These are phyloP conservation scores for Ajuga chamaepitys DNA, from an alignment of 257 asterid genomes.

Conservation along the genomic window DNA sequence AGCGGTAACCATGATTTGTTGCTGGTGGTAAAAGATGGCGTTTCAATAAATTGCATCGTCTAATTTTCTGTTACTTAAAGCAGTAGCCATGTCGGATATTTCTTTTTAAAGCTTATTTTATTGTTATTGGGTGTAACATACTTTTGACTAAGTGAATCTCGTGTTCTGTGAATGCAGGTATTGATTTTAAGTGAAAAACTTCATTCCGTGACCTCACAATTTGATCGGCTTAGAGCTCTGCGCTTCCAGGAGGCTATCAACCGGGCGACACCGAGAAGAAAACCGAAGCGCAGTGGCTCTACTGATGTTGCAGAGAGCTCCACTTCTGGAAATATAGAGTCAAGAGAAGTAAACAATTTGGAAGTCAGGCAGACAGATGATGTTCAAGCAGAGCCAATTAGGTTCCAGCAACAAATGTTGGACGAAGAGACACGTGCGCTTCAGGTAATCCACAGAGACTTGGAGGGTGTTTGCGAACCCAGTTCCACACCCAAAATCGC, in stretches of 20 bases:
- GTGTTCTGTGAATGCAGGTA: conserved; percentile 42
- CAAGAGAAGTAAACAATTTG: conserved; percentile 25
- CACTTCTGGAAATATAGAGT: conserved; percentile 19
- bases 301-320: conserved; percentile 30
- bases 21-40: neutral
- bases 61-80: neutral
- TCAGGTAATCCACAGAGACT: conserved; percentile 42
- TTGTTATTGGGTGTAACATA: neutral
- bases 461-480: no score
- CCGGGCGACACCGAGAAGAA: conserved; percentile 77
- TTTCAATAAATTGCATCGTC: neutral
- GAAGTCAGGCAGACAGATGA: conserved; percentile 40
- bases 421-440: conserved; percentile 89
- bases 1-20: neutral
- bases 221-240: conserved; percentile 88
- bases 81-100: neutral
- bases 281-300: conserved; percentile 29
- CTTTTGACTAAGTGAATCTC: neutral
- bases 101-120: neutral
- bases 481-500: no score
- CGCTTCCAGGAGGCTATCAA: conserved; percentile 91
- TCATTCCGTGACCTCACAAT: conserved; percentile 76
- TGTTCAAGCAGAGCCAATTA: conserved; percentile 42
- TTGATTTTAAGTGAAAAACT: conserved; percentile 87
- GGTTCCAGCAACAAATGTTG: conserved; percentile 65